Evolutionary conservation across 768 basidiomycete species (phyloP).

Genomic region (Lactarius trivialis): DNA sequence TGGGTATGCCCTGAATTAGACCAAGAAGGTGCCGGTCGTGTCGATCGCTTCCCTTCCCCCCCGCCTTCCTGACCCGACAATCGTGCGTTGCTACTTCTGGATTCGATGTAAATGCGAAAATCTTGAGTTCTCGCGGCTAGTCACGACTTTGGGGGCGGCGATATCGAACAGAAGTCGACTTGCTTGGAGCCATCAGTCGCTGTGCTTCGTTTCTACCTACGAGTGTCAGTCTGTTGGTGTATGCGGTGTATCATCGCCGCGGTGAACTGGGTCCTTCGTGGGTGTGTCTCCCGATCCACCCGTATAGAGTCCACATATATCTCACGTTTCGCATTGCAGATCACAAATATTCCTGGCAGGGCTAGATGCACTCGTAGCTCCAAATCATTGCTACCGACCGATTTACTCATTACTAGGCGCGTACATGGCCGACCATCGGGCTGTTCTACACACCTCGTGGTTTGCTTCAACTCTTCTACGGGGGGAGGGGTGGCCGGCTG

Average conservation of each 20-base stretch:
- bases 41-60: not conserved
- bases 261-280: conserved; percentile 3
- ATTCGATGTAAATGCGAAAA: not conserved
- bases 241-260: conserved; percentile 3
- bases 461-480: not conserved
- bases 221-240: not conserved
- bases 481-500: not conserved
- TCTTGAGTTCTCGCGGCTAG: not conserved
- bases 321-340: conserved; percentile 1
- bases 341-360: not conserved
- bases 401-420: not conserved
- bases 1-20: conserved; percentile 11
- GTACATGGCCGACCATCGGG: conserved; percentile 1
- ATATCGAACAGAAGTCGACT: not conserved
- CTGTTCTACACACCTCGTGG: not conserved
- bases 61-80: not conserved
- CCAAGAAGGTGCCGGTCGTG: not conserved
- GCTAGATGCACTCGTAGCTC: not conserved
- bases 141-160: not conserved
- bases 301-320: not conserved
- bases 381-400: not conserved
- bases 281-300: not conserved
- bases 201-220: not conserved
- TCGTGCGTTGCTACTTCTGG: not conserved
- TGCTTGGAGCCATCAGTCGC: not conserved